Evolutionary conservation across 140 eudicot genomes (phyloP).

Genomic region (Senecio squalidus): DNA sequence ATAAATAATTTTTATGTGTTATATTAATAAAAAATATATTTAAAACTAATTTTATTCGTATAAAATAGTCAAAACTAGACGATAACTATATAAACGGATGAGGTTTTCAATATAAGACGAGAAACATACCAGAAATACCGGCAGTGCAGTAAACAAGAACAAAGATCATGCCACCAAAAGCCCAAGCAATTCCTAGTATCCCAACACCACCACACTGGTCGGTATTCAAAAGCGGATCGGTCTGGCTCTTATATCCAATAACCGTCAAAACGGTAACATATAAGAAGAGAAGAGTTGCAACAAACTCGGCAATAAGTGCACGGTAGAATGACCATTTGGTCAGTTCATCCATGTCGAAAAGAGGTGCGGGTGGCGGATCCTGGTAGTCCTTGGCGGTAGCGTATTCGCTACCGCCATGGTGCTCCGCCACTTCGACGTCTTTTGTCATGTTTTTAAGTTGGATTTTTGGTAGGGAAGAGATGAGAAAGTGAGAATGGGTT

Average conservation of each 20-base stretch:
- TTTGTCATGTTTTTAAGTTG: slow-evolving; percentile 34
- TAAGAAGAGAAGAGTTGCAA: slow-evolving; percentile 48
- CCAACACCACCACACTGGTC: slow-evolving; percentile 77
- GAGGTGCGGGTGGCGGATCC: slow-evolving; percentile 52
- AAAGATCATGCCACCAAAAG: slow-evolving; percentile 84
- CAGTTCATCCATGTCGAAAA: slow-evolving; percentile 43
- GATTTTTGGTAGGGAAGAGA: not conserved
- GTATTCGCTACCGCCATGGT: slow-evolving; percentile 25
- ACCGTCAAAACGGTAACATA: slow-evolving; percentile 49
- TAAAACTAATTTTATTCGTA: too few species aligned
- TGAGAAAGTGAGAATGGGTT: slow-evolving; percentile 17
- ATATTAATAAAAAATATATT: too few species aligned
- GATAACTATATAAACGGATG: too few species aligned
- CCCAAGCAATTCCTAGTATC: slow-evolving; percentile 79
- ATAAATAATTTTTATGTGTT: too few species aligned
- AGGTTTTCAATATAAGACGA: too few species aligned
- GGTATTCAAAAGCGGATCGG: slow-evolving; percentile 24
- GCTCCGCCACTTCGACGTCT: slow-evolving; percentile 57
- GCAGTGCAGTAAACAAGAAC: slow-evolving; percentile 88
- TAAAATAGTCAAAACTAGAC: too few species aligned
- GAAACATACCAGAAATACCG: slow-evolving; percentile 71
- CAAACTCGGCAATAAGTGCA: slow-evolving; percentile 52
- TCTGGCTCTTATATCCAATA: slow-evolving; percentile 40
- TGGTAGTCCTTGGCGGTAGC: slow-evolving; percentile 58
- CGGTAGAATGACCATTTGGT: slow-evolving; percentile 55